Base-by-base conservation (phyloP, 1,284 basidiomycete genomes). In the Waitea zeae region DNA sequence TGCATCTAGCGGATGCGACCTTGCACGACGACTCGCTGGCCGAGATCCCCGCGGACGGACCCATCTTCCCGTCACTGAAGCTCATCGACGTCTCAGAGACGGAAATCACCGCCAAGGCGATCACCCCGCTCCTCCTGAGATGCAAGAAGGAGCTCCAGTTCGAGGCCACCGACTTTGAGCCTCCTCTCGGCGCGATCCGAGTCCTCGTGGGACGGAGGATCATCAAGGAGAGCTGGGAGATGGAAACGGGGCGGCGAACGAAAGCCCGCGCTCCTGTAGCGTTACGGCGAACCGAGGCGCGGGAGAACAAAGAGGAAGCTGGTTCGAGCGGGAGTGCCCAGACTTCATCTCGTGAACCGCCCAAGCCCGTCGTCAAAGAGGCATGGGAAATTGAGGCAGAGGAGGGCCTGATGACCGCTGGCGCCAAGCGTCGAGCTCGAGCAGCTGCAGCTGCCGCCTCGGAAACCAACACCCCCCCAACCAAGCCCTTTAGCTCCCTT, bases 161-260 rank as follows among this genome's bases (percentile, higher is more conserved):
- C 41, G 65, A 77, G 35, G 42, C 61, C 29, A 64, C 66, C 0
- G 54, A 53, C 12, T 66, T 68, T 24, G 64, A 70, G 26, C 67
- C 67, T 4, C 58, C 58, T 5, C 55, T 58, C 14, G 70, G 70
- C 12, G 54, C 61, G 1, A 46, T 70, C 9, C 62, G 63, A 28
- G 52, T 83, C 14, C 54, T 70, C n/a, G 58, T 80, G 2, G 80
- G 79, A 6, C 80, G 78, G 53, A 64, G 61, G 43, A 55, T 80
- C 14, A 45, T 78, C 35, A 71, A 69, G 44, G 80, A 84, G 50
- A 50, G 65, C 20, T 83, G 80, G 80, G 80, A 84, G 49, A 45
- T 84, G 13, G 78, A 79, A 47, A 57, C 70, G 7, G 80, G 83
- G 43, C 57, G 59, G 29, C 60, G 64, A 36, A 47, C 57, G 12